These are phyloP conservation scores for Sugiyamaella xylanicola DNA, from an alignment of 1,139 yeast genomes.

Conservation along the genomic window DNA sequence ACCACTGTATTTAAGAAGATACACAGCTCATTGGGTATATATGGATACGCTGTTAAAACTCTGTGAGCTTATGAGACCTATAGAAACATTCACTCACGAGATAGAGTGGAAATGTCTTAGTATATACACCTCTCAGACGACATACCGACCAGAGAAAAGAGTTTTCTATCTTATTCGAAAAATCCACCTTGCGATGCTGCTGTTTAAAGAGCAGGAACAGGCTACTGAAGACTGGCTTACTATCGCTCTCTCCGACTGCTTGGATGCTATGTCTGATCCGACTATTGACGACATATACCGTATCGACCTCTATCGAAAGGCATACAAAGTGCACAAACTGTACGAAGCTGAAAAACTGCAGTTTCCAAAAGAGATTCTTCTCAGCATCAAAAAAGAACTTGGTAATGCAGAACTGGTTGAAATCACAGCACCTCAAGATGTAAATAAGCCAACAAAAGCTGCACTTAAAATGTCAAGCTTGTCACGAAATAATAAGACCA, in stretches of 20 bases:
- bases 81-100: conserved; percentile 14
- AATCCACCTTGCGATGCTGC: conserved; percentile 33
- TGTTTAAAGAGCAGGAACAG: background rate
- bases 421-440: conserved; percentile 15
- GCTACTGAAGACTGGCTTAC: conserved; percentile 7
- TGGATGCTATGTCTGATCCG: conserved; percentile 25
- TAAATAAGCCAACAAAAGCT: conserved; percentile 3
- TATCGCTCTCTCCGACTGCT: conserved; percentile 16
- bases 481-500: background rate
- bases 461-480: background rate
- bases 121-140: conserved; percentile 32
- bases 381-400: conserved; percentile 10
- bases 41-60: conserved; percentile 20
- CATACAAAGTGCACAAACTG: conserved; percentile 17
- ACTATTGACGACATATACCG: conserved; percentile 22
- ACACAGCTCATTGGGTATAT: conserved; percentile 23
- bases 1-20: conserved; percentile 14
- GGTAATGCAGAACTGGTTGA: conserved; percentile 8
- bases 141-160: conserved; percentile 31
- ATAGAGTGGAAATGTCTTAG: conserved; percentile 27
- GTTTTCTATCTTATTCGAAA: conserved; percentile 35
- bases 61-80: conserved; percentile 21
- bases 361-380: conserved; percentile 20
- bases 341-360: conserved; percentile 12
- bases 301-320: conserved; percentile 22